phyloP scores from a whole-genome alignment of 140 eudicot species.

The Stevia rebaudiana region DNA sequence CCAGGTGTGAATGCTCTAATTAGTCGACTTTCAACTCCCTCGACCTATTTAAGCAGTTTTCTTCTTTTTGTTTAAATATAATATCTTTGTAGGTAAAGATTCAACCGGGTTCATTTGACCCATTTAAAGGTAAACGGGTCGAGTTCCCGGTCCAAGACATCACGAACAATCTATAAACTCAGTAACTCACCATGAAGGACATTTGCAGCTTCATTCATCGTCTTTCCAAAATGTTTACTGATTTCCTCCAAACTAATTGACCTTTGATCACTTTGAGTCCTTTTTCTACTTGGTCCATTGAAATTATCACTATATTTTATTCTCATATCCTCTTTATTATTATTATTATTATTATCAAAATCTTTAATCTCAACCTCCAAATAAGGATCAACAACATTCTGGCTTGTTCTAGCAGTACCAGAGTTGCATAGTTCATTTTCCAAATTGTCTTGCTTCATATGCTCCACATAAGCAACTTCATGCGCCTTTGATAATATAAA shows the following conservation, averaged over 20 bases:
- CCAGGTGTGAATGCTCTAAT: too few relatives aligned
- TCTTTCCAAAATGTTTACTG: constrained; percentile 3
- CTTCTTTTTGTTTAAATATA: too few relatives aligned
- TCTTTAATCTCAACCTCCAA: not conserved
- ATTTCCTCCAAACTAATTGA: not conserved
- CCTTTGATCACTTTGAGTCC: constrained; percentile 5
- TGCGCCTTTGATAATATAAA: not conserved
- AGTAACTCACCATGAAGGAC: constrained; percentile 15
- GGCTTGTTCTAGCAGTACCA: not conserved
- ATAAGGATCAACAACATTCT: not conserved
- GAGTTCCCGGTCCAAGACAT: not conserved
- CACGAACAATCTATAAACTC: constrained; percentile 3
- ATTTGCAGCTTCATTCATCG: constrained; percentile 12
- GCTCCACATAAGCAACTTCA: not conserved
- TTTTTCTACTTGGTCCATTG: not conserved
- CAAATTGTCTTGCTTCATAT: not conserved
- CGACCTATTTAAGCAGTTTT: too few relatives aligned
- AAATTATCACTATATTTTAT: not conserved
- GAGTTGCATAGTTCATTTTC: not conserved
- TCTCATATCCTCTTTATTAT: not conserved
- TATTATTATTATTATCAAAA: not conserved
- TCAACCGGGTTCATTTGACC: not conserved
- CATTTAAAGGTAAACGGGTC: not conserved
- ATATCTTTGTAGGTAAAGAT: too few relatives aligned
- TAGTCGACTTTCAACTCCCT: too few relatives aligned